Conservation (phyloP, 306 rosid genomes). For the Nissolia schottii region DNA sequence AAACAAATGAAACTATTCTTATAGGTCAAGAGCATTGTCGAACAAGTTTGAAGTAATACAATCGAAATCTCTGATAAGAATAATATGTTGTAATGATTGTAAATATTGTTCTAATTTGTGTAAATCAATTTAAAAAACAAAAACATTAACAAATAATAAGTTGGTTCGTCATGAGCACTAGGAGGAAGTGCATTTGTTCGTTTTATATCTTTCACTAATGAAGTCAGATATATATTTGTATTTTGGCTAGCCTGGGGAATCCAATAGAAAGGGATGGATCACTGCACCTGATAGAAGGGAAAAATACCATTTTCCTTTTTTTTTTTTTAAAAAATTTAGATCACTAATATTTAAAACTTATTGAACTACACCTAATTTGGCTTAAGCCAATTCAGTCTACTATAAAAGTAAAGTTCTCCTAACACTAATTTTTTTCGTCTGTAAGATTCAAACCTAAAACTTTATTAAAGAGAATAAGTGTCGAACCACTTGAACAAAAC, state of each 20-base stretch:
- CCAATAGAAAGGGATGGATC: constrained; percentile 23
- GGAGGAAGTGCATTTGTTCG: constrained; percentile 9
- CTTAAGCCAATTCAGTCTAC: too few species aligned
- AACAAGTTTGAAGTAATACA: background rate
- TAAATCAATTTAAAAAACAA: background rate
- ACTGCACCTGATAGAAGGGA: constrained; percentile 4
- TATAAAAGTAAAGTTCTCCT: too few species aligned
- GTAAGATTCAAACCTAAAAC: too few species aligned
- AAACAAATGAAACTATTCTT: background rate
- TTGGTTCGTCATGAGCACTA: background rate
- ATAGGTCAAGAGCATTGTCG: background rate
- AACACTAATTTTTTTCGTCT: too few species aligned
- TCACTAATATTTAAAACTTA: too few species aligned
- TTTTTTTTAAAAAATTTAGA: too few species aligned
- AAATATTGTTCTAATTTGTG: background rate
- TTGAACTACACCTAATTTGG: too few species aligned
- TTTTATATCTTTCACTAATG: constrained; percentile 6
- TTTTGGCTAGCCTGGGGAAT: constrained; percentile 26
- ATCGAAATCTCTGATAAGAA: background rate
- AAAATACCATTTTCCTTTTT: constrained; percentile 14
- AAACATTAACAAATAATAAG: background rate
- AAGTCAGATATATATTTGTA: constrained; percentile 9
- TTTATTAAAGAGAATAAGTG: too few species aligned
- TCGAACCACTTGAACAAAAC: too few species aligned
- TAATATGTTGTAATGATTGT: background rate